These are phyloP conservation scores for Deuterostichococcus epilithicus DNA, from an alignment of 139 green algal genomes.

Conservation along the genomic window DNA sequence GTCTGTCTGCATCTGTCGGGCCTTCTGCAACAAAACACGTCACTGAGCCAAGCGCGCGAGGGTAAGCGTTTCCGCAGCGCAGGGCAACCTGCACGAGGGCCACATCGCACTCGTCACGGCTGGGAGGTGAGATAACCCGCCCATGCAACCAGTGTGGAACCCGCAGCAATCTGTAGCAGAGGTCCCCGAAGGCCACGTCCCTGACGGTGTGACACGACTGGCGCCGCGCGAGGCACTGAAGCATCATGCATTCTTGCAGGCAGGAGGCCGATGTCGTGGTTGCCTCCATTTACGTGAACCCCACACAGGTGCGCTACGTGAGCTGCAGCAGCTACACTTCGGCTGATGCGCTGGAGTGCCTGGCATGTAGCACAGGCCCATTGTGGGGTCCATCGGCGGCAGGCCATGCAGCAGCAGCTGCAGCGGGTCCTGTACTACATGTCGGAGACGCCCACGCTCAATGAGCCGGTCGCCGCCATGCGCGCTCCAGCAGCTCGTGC, in stretches of 20 bases:
- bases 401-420: no score
- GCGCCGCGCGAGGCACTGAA: not conserved
- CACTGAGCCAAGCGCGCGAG: no score
- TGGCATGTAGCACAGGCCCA: no score
- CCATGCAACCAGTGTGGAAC: not conserved
- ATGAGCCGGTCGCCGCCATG: no score
- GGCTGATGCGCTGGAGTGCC: no score
- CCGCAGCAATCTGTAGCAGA: not conserved
- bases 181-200: no score
- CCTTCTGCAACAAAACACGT: not conserved
- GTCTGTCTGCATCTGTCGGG: not conserved
- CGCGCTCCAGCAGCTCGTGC: no score
- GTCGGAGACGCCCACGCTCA: no score
- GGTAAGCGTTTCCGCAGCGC: conserved; percentile 1
- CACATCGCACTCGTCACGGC: conserved; percentile 84
- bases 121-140: conserved; percentile 43
- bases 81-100: conserved; percentile 92
- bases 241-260: conserved; percentile 31
- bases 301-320: conserved; percentile 79
- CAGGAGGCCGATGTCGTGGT: conserved; percentile 77
- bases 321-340: no score
- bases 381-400: no score
- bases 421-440: no score
- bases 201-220: no score
- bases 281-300: conserved; percentile 97